Conservation (phyloP, 1,284 basidiomycete species). For the Ceratobasidium theobromae region DNA sequence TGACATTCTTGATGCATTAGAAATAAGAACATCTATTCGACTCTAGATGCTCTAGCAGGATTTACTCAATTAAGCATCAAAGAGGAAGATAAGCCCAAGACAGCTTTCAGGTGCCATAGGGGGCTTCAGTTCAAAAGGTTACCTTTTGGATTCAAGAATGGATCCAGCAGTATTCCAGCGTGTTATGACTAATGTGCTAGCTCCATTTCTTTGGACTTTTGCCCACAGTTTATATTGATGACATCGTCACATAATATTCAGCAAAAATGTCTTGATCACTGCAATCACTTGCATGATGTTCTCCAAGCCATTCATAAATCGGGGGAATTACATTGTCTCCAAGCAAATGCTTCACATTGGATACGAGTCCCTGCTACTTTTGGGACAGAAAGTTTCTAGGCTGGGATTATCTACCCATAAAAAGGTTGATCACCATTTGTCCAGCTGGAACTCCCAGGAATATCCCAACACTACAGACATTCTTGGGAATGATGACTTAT, state of each 20-base stretch:
- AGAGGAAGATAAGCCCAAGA: constrained; percentile 42
- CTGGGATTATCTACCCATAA: constrained; percentile 43
- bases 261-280: constrained; percentile 44
- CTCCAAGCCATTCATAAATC: constrained; percentile 41
- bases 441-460: constrained; percentile 39
- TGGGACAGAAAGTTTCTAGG: constrained; percentile 45
- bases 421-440: constrained; percentile 43
- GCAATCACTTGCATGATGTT: constrained; percentile 42
- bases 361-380: constrained; percentile 43
- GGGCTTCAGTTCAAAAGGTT: constrained; percentile 49
- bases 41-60: constrained; percentile 47
- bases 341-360: constrained; percentile 43
- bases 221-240: constrained; percentile 53
- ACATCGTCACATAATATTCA: constrained; percentile 47
- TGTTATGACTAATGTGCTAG: constrained; percentile 46
- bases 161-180: constrained; percentile 48
- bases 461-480: constrained; percentile 40
- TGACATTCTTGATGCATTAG: constrained; percentile 46
- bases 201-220: constrained; percentile 47
- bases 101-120: constrained; percentile 46
- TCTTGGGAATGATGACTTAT: too few relatives aligned
- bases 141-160: constrained; percentile 49
- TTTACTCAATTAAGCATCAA: constrained; percentile 47
- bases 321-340: constrained; percentile 46
- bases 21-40: constrained; percentile 42